Evolutionary conservation across 768 basidiomycete genomes (phyloP).

Genomic region (Suillus sp.): DNA sequence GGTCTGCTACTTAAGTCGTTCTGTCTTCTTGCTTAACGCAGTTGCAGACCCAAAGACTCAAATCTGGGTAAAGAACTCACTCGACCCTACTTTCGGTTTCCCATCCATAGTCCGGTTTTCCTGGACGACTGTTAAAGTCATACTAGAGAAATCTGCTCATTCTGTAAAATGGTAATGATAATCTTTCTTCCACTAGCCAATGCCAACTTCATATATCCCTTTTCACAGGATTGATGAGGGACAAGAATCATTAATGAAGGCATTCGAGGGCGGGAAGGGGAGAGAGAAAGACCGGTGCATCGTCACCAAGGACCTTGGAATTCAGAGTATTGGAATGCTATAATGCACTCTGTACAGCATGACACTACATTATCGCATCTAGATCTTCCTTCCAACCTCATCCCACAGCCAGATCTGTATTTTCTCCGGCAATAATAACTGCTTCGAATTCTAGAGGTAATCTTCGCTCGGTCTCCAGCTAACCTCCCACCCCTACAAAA

Average conservation of each 20-base stretch:
- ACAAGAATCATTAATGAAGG: slow-evolving; percentile 71
- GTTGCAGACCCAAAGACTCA: slow-evolving; percentile 86
- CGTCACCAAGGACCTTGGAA: slow-evolving; percentile 71
- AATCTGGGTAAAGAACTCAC: slow-evolving; percentile 72
- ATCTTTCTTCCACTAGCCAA: not conserved
- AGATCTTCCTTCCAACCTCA: not conserved
- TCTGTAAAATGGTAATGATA: slow-evolving; percentile 73
- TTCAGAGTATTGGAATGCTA: slow-evolving; percentile 69
- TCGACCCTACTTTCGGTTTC: slow-evolving; percentile 91
- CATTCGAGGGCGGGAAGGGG: slow-evolving; percentile 70
- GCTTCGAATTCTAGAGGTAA: not conserved
- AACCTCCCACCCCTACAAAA: not conserved
- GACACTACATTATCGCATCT: not conserved
- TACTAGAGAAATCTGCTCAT: slow-evolving; percentile 80
- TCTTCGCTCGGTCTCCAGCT: not conserved
- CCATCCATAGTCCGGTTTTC: slow-evolving; percentile 91
- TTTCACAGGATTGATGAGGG: slow-evolving; percentile 78
- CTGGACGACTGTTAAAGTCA: slow-evolving; percentile 90
- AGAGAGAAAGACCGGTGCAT: slow-evolving; percentile 74
- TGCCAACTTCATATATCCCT: slow-evolving; percentile 5
- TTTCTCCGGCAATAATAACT: not conserved
- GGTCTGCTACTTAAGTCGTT: slow-evolving; percentile 44
- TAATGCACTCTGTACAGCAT: slow-evolving; percentile 30
- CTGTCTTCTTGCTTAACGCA: slow-evolving; percentile 1
- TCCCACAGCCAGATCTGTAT: not conserved